Conservation (phyloP, 208 protist genomes). For the Trypanosoma congolense region DNA sequence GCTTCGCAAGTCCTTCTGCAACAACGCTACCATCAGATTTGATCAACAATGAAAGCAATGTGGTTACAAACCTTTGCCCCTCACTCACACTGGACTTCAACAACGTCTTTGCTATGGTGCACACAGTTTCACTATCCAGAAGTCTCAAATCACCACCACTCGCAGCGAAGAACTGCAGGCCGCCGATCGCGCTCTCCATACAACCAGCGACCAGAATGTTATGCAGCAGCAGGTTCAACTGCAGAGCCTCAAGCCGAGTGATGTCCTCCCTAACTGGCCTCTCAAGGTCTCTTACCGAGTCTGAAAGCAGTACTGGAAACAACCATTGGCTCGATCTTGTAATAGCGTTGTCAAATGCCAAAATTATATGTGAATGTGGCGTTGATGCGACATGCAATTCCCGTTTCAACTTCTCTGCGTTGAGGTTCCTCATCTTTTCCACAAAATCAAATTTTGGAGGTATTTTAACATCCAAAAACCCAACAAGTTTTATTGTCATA, state of each 20-base stretch:
- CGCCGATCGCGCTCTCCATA: constrained; percentile 36
- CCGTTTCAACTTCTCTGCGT: constrained; percentile 13
- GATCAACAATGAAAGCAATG: constrained; percentile 50
- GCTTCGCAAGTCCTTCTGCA: constrained; percentile 32
- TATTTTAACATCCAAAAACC: constrained; percentile 54
- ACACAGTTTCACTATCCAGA: constrained; percentile 68
- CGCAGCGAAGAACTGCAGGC: constrained; percentile 51
- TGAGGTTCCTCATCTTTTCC: constrained; percentile 12
- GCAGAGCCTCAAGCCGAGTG: constrained; percentile 60
- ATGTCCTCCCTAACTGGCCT: constrained; percentile 46
- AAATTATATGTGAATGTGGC: constrained; percentile 17
- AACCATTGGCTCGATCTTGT: constrained; percentile 43
- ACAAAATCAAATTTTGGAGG: constrained; percentile 48
- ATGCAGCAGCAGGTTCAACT: constrained; percentile 67
- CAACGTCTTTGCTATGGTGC: constrained; percentile 47
- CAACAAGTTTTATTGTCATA: constrained; percentile 50
- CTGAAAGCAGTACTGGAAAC: constrained; percentile 38
- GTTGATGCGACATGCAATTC: constrained; percentile 14
- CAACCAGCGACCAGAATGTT: constrained; percentile 46
- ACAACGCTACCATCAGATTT: constrained; percentile 24
- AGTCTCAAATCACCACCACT: constrained; percentile 71
- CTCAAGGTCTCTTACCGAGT: constrained; percentile 36
- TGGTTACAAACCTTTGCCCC: constrained; percentile 63
- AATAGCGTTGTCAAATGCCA: constrained; percentile 34
- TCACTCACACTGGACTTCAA: constrained; percentile 48